Evolutionary conservation across 768 basidiomycete species (phyloP), one percentile per base, ranked within the genome.

Genomic region (Mrakia blollopis): DNA sequence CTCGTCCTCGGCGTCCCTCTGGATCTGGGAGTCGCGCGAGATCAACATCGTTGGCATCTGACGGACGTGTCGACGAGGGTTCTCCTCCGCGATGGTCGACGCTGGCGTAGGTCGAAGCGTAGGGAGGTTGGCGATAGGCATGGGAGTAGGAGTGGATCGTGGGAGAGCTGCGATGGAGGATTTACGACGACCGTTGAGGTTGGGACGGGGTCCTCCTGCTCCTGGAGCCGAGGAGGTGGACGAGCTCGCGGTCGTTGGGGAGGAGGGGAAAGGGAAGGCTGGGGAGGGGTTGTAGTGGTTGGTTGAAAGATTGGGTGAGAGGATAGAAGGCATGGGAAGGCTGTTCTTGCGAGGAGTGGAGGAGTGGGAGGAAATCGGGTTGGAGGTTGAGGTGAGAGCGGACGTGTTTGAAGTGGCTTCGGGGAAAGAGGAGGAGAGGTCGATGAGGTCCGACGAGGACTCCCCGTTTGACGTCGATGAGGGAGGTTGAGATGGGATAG

Each of bases 51-150:
- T 72, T 2, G 76, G 76, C 76, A 77, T 77, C 21, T 71, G 50
- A 2, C 76, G 61, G 28, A 77, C 71, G 18, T 72, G 61, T 18
- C 61, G 37, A 32, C 65, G 61, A 7, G 76, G 76, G 28, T 77
- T 72, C 54, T 77, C 76, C 0, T 47, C 44, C 28, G 54, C 60
- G 2, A 65, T 57, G 11, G 65, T 35, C 41, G 71, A 63, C 39
- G 30, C 18, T 9, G 73, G 61, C 21, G 73, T 13, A 23, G 73
- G 39, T 41, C 65, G 77, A 39, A 78, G 44, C 0, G 73, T 78
- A 3, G 77, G 77, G 21, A 78, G 69, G 57, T 78, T 78, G 67
- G 77, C 60, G 23, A 78, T 54, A 3, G 65, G 72, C 77, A 74
- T 74, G 25, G 77, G 77, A 44, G 72, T 63, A 4, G 77, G 77